phyloP scores from a whole-genome alignment of 805 yeast species.

The Metschnikowia koreensis region DNA sequence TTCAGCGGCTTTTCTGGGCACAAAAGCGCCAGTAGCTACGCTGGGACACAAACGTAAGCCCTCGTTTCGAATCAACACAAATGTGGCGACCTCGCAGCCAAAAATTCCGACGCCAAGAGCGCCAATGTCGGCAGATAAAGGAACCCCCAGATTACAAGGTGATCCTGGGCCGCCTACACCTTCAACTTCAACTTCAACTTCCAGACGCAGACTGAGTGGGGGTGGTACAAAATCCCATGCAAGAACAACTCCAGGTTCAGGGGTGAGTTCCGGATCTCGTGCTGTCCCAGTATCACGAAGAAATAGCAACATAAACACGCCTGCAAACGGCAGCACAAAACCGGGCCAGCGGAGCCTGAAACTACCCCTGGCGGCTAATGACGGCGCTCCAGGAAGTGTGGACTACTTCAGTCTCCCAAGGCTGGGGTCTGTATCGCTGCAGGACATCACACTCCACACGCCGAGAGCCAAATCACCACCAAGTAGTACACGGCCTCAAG shows the following conservation, averaged over 20 bases:
- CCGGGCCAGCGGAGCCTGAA: not conserved
- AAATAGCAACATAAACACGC: not conserved
- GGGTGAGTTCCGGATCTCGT: not conserved
- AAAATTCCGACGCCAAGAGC: not conserved
- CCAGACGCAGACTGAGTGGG: not conserved
- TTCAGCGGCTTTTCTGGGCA: slow-evolving; percentile 40
- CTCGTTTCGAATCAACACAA: slow-evolving; percentile 7
- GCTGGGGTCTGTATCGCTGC: not conserved
- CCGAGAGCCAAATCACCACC: slow-evolving; percentile 6
- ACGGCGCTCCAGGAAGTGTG: not conserved
- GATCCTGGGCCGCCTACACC: not conserved
- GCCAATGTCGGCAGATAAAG: not conserved
- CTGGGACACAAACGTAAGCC: slow-evolving; percentile 3
- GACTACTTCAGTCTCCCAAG: slow-evolving; percentile 10
- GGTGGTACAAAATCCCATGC: not conserved
- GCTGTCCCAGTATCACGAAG: not conserved
- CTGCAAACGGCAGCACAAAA: not conserved
- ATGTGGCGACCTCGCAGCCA: not conserved
- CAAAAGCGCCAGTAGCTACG: slow-evolving; percentile 1
- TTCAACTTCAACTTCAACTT: not conserved
- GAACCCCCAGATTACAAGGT: not conserved
- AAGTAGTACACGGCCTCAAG: slow-evolving; percentile 23
- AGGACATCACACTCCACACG: slow-evolving; percentile 2
- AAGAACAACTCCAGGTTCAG: not conserved
- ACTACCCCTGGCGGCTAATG: not conserved